Evolutionary conservation across 345 rosid genomes (phyloP).

Genomic region (Salix dunnii): DNA sequence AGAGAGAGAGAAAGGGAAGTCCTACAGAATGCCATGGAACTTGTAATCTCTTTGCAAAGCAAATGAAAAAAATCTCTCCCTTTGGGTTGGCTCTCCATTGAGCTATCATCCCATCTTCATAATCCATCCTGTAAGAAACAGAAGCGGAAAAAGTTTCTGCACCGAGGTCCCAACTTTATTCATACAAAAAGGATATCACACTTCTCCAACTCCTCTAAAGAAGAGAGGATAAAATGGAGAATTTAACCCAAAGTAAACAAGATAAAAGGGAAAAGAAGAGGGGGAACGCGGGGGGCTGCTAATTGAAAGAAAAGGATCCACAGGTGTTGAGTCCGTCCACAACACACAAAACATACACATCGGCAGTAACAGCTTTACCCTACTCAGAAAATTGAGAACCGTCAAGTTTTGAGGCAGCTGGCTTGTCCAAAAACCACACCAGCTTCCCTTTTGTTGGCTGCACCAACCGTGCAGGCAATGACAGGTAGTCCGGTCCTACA

Average conservation of each 20-base stretch:
- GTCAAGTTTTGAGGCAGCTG: constrained; percentile 67
- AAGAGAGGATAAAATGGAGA: constrained; percentile 26
- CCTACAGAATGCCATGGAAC: background rate
- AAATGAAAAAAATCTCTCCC: background rate
- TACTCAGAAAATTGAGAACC: constrained; percentile 35
- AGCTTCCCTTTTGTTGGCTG: constrained; percentile 61
- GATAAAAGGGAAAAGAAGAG: background rate
- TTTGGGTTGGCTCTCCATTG: constrained; percentile 1
- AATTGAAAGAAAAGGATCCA: constrained; percentile 14
- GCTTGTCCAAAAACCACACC: constrained; percentile 83
- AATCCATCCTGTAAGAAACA: background rate
- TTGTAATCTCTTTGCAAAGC: background rate
- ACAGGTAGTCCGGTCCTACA: constrained; percentile 31
- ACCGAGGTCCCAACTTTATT: constrained; percentile 28
- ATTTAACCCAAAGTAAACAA: constrained; percentile 16
- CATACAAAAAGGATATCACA: constrained; percentile 32
- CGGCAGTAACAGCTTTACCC: constrained; percentile 20
- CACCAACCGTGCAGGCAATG: constrained; percentile 64
- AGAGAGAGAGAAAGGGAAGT: background rate
- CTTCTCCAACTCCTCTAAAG: constrained; percentile 27
- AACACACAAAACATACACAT: constrained; percentile 32
- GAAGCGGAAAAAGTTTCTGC: constrained; percentile 14
- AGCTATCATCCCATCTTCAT: constrained; percentile 1
- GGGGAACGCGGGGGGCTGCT: background rate
- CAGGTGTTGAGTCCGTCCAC: constrained; percentile 25